These are phyloP conservation scores for Lyophyllum semitale DNA, from an alignment of 768 basidiomycete genomes.

Conservation along the genomic window DNA sequence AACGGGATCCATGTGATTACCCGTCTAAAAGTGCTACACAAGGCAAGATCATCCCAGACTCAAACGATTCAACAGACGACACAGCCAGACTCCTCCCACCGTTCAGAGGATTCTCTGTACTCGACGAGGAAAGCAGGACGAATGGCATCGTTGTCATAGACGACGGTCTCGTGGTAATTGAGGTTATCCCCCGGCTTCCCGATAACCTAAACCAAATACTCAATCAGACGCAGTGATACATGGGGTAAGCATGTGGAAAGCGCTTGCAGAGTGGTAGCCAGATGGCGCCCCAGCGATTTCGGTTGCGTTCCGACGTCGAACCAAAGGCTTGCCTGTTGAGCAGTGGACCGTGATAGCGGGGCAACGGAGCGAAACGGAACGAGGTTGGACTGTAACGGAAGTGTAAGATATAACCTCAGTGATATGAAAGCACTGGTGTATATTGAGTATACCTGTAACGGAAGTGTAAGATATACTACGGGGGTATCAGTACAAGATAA, in stretches of 20 bases:
- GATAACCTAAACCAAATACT: slow-evolving; percentile 16
- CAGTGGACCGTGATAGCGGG: too few relatives aligned
- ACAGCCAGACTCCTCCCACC: not conserved
- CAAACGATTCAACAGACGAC: not conserved
- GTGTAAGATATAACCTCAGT: too few relatives aligned
- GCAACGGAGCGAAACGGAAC: too few relatives aligned
- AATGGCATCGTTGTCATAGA: slow-evolving; percentile 21
- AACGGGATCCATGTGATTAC: too few relatives aligned
- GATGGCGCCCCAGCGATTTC: slow-evolving; percentile 55
- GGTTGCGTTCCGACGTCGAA: not conserved
- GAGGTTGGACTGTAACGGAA: too few relatives aligned
- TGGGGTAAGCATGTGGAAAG: not conserved
- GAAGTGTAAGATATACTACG: too few relatives aligned
- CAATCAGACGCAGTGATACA: not conserved
- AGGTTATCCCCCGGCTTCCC: not conserved
- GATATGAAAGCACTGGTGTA: too few relatives aligned
- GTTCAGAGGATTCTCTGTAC: not conserved
- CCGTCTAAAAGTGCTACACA: too few relatives aligned
- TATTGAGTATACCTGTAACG: too few relatives aligned
- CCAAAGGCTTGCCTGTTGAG: slow-evolving; percentile 47
- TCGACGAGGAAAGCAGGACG: slow-evolving; percentile 19
- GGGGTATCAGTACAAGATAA: too few relatives aligned
- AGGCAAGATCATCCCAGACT: too few relatives aligned
- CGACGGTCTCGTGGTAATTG: slow-evolving; percentile 19
- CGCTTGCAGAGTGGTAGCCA: slow-evolving; percentile 64